Evolutionary conservation across 2,329 filamentous ascomycete species (phyloP), one percentile per base, ranked within the genome.

Genomic region (Fusarium virguliforme): DNA sequence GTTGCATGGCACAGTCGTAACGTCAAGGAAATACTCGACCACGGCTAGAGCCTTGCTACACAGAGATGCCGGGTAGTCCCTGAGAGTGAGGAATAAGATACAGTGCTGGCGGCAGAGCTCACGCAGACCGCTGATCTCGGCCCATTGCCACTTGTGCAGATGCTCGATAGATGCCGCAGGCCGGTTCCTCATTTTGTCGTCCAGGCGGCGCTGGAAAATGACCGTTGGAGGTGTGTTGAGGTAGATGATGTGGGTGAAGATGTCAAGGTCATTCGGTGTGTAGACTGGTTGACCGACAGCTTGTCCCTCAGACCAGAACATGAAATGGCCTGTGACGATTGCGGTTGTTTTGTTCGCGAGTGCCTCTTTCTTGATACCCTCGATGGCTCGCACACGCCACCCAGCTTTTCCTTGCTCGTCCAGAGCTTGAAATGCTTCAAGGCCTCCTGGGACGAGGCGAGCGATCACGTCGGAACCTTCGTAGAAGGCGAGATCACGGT

Each of bases 201-300:
- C 56, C 0, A 32, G 37, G n/a, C 82, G 79, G 18, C 80, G 83
- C 43, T 82, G 57, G 1, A 65, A 65, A 15, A 90, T 76, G 1
- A 76, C 26, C 1, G 82, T 71, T 0, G 81, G 67, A 2, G 80
- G 70, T 1, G 83, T 72, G 46, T 87, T 77, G 30, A 91, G 72
- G 71, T 91, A 91, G 12, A 91, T 46, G 13, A 92, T 87, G 69
- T 91, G 88, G 0, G 87, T 89, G 74, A 83, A 91, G 0, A 76
- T 81, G 0, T 79, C 46, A 4, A 84, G 54, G 62, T 91, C 88
- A 8, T 72, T 78, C 2, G 76, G 10, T 0, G 86, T 90, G 56
- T 77, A 82, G 0, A 87, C 82, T 6, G 67, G 15, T 1, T 74
- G 18, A 34, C 75, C 77, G n/a, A 28, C 38, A 8, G 74, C 64